Conservation (phyloP, 768 basidiomycete species). For the Hysterangium stoloniferum region DNA sequence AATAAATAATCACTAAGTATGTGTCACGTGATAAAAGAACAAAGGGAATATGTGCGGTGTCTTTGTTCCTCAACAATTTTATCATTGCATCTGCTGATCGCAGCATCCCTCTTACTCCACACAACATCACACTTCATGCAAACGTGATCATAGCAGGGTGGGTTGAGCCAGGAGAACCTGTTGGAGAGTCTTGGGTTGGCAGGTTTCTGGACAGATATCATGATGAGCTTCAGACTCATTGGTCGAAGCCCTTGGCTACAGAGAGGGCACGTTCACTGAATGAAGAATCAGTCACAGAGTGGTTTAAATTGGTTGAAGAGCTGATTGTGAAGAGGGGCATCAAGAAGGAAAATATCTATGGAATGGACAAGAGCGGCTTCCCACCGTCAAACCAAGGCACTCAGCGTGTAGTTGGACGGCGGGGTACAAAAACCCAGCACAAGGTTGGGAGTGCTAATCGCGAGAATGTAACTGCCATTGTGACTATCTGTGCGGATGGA, state of each 20-base stretch:
- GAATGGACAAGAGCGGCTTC: conserved; percentile 11
- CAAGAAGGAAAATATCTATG: conserved; percentile 3
- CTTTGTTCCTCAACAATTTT: too few relatives aligned
- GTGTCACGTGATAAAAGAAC: too few relatives aligned
- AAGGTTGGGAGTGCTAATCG: conserved; percentile 26
- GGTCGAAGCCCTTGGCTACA: not conserved
- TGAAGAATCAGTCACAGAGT: not conserved
- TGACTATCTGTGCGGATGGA: conserved; percentile 38
- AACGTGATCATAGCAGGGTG: too few relatives aligned
- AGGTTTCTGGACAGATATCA: conserved; percentile 10
- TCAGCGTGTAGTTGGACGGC: conserved; percentile 1
- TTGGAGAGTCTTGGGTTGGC: conserved; percentile 17
- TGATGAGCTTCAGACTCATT: not conserved
- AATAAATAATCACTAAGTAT: too few relatives aligned
- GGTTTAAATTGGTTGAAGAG: conserved; percentile 2
- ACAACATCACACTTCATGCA: too few relatives aligned
- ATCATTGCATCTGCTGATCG: too few relatives aligned
- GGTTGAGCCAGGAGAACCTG: too few relatives aligned
- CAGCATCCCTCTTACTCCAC: too few relatives aligned
- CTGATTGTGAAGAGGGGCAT: not conserved
- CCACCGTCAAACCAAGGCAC: not conserved
- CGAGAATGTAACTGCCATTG: conserved; percentile 35
- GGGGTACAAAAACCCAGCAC: conserved; percentile 22
- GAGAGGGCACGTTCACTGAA: conserved; percentile 3
- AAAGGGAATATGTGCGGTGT: too few relatives aligned